A percentile compares a stretch with the other conserved stretches of the same genome.
Evolutionary conservation across 768 basidiomycete genomes (phyloP).

Genomic region (Coprinopsis cinerea): DNA sequence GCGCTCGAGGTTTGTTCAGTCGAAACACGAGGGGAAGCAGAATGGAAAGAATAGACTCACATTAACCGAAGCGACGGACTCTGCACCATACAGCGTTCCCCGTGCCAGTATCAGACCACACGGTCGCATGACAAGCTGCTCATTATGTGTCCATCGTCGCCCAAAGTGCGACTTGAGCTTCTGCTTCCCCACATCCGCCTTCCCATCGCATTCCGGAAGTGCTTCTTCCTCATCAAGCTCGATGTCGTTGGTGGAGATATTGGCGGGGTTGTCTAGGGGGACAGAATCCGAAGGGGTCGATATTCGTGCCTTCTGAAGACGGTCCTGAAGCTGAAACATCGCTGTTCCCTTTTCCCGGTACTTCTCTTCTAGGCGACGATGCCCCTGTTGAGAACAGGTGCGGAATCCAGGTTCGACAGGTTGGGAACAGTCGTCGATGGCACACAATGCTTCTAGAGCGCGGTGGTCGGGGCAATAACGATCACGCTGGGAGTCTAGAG

Average conservation of each 20-base stretch:
- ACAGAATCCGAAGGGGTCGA: background rate
- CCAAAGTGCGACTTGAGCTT: background rate
- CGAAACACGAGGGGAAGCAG: background rate
- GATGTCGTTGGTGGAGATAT: too few relatives aligned
- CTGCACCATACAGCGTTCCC: conserved; percentile 18
- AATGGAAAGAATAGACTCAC: background rate
- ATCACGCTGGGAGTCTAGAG: background rate
- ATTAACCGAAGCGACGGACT: conserved; percentile 14
- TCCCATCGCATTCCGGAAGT: background rate
- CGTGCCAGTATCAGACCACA: conserved; percentile 16
- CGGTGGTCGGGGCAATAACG: background rate
- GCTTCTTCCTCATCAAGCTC: background rate
- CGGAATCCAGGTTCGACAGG: background rate
- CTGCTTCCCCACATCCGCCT: background rate
- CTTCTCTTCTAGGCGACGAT: background rate
- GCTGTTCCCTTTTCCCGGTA: background rate
- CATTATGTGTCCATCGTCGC: conserved; percentile 15
- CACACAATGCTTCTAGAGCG: background rate
- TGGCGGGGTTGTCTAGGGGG: background rate
- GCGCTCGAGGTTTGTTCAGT: too few relatives aligned
- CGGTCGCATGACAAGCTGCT: conserved; percentile 15
- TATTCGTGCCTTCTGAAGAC: background rate
- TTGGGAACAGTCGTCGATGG: background rate
- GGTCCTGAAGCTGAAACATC: background rate
- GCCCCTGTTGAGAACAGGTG: background rate